These are phyloP conservation scores for Phytophthora chlamydospora DNA, from an alignment of 352 stramenopile genomes.

Conservation along the genomic window DNA sequence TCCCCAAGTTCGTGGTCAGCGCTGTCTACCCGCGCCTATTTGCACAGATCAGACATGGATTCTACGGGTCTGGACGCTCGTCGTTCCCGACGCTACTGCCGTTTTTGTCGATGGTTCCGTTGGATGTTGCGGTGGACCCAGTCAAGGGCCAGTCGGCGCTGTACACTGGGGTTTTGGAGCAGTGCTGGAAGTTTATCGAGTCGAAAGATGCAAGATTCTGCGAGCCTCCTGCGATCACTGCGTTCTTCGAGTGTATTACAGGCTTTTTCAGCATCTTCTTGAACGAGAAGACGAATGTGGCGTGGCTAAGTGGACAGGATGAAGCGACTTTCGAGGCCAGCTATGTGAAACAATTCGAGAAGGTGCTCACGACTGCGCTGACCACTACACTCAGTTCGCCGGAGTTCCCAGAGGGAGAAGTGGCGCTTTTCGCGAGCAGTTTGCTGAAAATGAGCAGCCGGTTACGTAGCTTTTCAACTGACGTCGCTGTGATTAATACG, in stretches of 20 bases:
- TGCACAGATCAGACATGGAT: slow-evolving; percentile 76
- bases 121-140: slow-evolving; percentile 56
- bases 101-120: slow-evolving; percentile 74
- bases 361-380: slow-evolving; percentile 52
- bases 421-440: slow-evolving; percentile 45
- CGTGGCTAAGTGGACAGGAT: slow-evolving; percentile 38
- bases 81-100: slow-evolving; percentile 79
- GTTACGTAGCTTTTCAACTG: slow-evolving; percentile 37
- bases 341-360: slow-evolving; percentile 78
- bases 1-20: slow-evolving; percentile 68
- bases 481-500: slow-evolving; percentile 22
- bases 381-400: slow-evolving; percentile 44
- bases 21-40: slow-evolving; percentile 72
- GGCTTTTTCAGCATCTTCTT: slow-evolving; percentile 76
- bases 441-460: slow-evolving; percentile 54
- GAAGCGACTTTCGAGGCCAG: slow-evolving; percentile 25
- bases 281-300: slow-evolving; percentile 36
- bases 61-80: slow-evolving; percentile 69
- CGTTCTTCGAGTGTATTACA: slow-evolving; percentile 78
- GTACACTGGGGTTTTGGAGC: slow-evolving; percentile 70
- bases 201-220: slow-evolving; percentile 59
- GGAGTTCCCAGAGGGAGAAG: slow-evolving; percentile 40
- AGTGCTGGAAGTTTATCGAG: slow-evolving; percentile 74
- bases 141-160: slow-evolving; percentile 47
- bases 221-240: slow-evolving; percentile 58